Base-by-base conservation (phyloP, 768 basidiomycete species). In the Leccinum subgranulosum region DNA sequence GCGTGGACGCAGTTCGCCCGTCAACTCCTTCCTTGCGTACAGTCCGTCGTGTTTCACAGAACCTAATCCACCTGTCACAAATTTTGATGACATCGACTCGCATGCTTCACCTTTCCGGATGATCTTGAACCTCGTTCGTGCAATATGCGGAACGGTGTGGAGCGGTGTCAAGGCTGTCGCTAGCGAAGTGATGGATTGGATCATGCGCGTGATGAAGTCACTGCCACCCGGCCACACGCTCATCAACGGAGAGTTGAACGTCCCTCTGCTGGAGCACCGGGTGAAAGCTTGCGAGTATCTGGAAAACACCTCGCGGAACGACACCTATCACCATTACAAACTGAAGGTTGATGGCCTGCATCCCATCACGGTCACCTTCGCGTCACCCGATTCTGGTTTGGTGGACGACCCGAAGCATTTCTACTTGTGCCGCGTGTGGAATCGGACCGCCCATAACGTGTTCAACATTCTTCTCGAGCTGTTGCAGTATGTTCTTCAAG, bases 381-480 rank as follows among this genome's bases (percentile, higher is more conserved):
- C 19, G n/a, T 63, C 59, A 31, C 57, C 6, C 2, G 11, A 19
- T 0, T 6, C 51, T 1, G 7, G 43, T 31, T 36, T 67, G 49
- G 1, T 25, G 50, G 8, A 27, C 4, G 10, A 45, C 10, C 54
- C 65, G 34, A 57, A 10, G 14, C 51, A 60, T 9, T 65, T 63
- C 48, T 63, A 60, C 48, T 23, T 69, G 9, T 69, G 68, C 28
- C 63, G 67, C n/a, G 36, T 51, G 3, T 70, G 68, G 68, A 53
- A 58, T 31, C 59, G 50, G 53, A 46, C 52, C 19, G 48, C 66
- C 3, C 46, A 49, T 0, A 63, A 55, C 17, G 58, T 61, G 49
- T 63, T 68, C 23, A 53, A 55, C 4, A 58, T 68, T 23, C 39
- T 68, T 2, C 23, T 57, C 19, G 63, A 63, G 10, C n/a, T 68